These are phyloP conservation scores for Alternaria gansuensis DNA, from an alignment of 2,329 filamentous ascomycete species.

Conservation along the genomic window DNA sequence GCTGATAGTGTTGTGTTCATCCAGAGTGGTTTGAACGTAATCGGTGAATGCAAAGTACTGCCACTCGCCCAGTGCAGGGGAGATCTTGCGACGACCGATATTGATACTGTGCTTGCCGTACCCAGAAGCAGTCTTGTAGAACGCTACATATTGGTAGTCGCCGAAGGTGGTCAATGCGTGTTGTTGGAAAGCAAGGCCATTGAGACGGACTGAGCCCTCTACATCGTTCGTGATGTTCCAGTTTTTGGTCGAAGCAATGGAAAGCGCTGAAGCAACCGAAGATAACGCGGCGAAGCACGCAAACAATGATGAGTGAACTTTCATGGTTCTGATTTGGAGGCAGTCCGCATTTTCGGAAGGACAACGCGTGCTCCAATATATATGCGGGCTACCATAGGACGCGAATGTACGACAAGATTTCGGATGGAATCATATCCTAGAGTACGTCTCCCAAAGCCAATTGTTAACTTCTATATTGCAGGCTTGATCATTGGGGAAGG, in stretches of 20 bases:
- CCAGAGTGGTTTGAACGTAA: conserved; percentile 61
- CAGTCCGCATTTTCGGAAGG: background rate
- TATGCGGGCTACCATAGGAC: background rate
- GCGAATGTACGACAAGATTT: background rate
- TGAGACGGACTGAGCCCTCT: conserved; percentile 53
- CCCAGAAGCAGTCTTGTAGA: conserved; percentile 52
- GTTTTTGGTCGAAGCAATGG: conserved; percentile 37
- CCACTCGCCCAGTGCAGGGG: conserved; percentile 53
- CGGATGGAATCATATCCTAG: conserved; percentile 5
- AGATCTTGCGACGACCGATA: conserved; percentile 57
- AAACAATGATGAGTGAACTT: conserved; percentile 19
- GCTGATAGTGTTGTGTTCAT: conserved; percentile 64
- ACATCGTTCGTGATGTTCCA: conserved; percentile 48
- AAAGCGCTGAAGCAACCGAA: conserved; percentile 33
- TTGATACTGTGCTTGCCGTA: conserved; percentile 55
- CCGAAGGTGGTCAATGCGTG: conserved; percentile 58
- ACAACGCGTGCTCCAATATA: background rate
- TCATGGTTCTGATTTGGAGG: conserved; percentile 25
- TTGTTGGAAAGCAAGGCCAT: conserved; percentile 62
- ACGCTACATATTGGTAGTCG: conserved; percentile 61
- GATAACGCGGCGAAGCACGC: conserved; percentile 23
- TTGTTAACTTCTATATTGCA: background rate
- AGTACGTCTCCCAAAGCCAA: background rate
- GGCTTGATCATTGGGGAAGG: background rate
- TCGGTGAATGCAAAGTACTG: conserved; percentile 60